These are phyloP conservation scores for Dimocarpus longan DNA, from an alignment of 345 rosid species.

Conservation along the genomic window DNA sequence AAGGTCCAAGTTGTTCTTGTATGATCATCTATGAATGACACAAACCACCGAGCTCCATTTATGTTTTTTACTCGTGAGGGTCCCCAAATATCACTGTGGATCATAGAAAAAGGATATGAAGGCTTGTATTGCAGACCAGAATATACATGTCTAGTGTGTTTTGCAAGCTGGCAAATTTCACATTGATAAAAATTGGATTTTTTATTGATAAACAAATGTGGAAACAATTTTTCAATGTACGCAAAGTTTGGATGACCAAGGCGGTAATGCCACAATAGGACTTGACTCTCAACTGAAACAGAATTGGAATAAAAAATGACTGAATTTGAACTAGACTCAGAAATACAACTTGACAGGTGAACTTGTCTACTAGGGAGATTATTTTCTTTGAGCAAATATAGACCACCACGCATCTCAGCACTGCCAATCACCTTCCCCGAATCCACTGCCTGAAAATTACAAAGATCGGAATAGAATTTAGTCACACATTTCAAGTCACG, in stretches of 20 bases:
- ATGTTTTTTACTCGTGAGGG: background rate
- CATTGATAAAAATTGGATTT: background rate
- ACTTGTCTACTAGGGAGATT: too few species aligned
- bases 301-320: too few species aligned
- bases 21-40: background rate
- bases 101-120: background rate
- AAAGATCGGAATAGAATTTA: background rate
- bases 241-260: background rate
- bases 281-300: background rate
- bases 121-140: background rate
- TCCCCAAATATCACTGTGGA: slow-evolving; percentile 5
- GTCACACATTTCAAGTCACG: background rate
- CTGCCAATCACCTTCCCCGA: slow-evolving; percentile 9
- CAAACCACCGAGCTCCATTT: background rate
- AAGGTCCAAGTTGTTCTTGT: background rate
- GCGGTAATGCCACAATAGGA: background rate
- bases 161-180: background rate
- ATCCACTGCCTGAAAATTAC: background rate
- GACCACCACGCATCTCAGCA: background rate
- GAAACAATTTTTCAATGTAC: too few species aligned
- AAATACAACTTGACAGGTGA: too few species aligned
- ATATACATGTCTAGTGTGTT: too few species aligned
- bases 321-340: too few species aligned
- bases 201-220: too few species aligned
- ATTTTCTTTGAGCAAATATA: background rate